Evolutionary conservation across 2,329 filamentous ascomycete genomes (phyloP).

Genomic region (Fusarium zealandicum): DNA sequence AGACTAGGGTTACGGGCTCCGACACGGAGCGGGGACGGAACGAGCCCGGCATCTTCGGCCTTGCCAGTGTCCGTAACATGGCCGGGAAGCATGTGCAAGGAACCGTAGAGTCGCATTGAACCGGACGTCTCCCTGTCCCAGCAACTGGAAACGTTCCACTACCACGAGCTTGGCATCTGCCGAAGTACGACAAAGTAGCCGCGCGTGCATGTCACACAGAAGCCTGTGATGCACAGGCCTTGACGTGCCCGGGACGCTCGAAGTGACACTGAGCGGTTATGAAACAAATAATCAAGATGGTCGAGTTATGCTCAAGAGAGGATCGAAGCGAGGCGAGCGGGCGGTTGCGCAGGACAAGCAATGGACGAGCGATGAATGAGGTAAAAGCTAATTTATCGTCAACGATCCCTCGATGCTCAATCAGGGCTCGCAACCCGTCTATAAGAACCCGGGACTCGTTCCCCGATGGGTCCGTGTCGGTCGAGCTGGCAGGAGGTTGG

Average conservation of each 20-base stretch:
- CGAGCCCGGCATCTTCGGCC: constrained; percentile 18
- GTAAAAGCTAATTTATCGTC: constrained; percentile 7
- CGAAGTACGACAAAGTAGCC: constrained; percentile 20
- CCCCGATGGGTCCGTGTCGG: constrained; percentile 34
- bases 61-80: constrained; percentile 24
- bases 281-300: constrained; percentile 4
- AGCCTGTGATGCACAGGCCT: constrained; percentile 7
- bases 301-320: constrained; percentile 4
- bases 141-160: constrained; percentile 37
- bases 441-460: constrained; percentile 26
- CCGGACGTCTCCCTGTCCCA: constrained; percentile 20
- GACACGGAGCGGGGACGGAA: constrained; percentile 24
- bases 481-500: constrained; percentile 31
- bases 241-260: constrained; percentile 4
- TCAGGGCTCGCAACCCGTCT: constrained; percentile 12
- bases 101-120: constrained; percentile 13
- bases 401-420: constrained; percentile 5
- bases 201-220: constrained; percentile 15
- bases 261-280: constrained; percentile 9
- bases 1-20: constrained; percentile 13
- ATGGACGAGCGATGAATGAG: constrained; percentile 10
- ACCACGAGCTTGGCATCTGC: constrained; percentile 26
- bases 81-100: constrained; percentile 14
- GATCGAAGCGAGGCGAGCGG: constrained; percentile 17
- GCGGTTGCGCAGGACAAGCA: constrained; percentile 1